Base-by-base conservation (phyloP, 495 filamentous ascomycete species). In the Durotheca rogersii region DNA sequence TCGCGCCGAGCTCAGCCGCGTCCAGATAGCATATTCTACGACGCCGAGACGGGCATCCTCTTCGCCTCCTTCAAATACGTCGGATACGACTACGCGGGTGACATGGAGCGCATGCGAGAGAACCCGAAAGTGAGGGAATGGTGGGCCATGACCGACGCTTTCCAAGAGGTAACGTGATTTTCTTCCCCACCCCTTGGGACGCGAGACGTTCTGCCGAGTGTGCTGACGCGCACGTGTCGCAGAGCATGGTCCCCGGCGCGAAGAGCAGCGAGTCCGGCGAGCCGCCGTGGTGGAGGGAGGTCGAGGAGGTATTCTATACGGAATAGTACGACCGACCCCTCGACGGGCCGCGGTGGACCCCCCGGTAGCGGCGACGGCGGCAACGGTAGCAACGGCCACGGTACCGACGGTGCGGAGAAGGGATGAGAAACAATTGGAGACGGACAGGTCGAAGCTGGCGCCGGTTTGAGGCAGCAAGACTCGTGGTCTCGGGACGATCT, bases 11-110 rank as follows among this genome's bases (percentile, higher is more conserved):
- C n/a, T n/a, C n/a, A n/a, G n/a, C n/a, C n/a, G 32, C 20, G 11
- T 21, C n/a, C 55, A 85, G 86, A 89, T 53, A 85, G 81, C 25
- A 90, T 90, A 58, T 88, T 78, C 69, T 81, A 84, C 59, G 81
- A 88, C 45, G 73, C 79, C 12, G 73, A 72, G 11, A 73, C 76
- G 0, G 71, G 77, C 17, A 81, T 82, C 19, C 71, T 90, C 0
- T 90, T 89, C 56, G 84, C 83, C 6, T 81, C 70, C 19, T 88
- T 88, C 68, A 89, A 88, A 65, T 89, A 90, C 48, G 72, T 85
- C 12, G 86, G 87, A 1, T 73, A 75, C 39, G 79, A 87, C 66
- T 88, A 77, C 25, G 82, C 77, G 0, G 81, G 67, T 1, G 86
- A 89, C 68, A 89, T 89, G 86, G 72, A 77, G 67, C 71, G 70